Evolutionary conservation across 495 filamentous ascomycete species (phyloP).

Genomic region (Lepidopterella palustris): DNA sequence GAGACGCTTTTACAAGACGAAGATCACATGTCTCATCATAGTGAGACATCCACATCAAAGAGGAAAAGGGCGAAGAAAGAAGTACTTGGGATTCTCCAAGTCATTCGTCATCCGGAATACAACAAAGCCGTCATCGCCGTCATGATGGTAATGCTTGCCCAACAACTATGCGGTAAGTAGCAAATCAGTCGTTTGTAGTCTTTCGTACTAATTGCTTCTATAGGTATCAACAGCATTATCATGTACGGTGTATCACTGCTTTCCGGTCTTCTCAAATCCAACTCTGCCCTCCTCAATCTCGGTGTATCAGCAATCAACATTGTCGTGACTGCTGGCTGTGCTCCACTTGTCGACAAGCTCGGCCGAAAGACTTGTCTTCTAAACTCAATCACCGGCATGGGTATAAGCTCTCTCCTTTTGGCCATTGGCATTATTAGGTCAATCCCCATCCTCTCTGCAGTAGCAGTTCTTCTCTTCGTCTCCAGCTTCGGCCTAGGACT

Average conservation of each 20-base stretch:
- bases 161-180: constrained; percentile 58
- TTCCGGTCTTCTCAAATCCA: constrained; percentile 65
- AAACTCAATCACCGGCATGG: constrained; percentile 75
- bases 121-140: constrained; percentile 78
- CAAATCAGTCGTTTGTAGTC: background rate
- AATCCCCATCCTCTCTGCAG: constrained; percentile 65
- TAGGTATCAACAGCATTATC: constrained; percentile 91
- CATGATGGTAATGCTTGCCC: constrained; percentile 82
- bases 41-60: constrained; percentile 12
- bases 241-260: constrained; percentile 96
- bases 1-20: constrained; percentile 33
- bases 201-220: constrained; percentile 24
- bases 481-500: constrained; percentile 84
- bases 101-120: constrained; percentile 56
- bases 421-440: constrained; percentile 66
- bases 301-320: constrained; percentile 82
- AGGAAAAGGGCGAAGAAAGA: constrained; percentile 38
- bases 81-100: constrained; percentile 58
- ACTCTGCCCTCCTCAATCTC: constrained; percentile 73
- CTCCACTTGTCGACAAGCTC: constrained; percentile 77
- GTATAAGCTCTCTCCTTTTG: constrained; percentile 62
- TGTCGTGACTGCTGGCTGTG: constrained; percentile 68
- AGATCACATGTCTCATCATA: constrained; percentile 17
- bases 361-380: constrained; percentile 80
- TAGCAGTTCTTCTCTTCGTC: constrained; percentile 79